phyloP scores from a whole-genome alignment of 108 stramenopile genomes.

The Fragilariopsis cylindrus region DNA sequence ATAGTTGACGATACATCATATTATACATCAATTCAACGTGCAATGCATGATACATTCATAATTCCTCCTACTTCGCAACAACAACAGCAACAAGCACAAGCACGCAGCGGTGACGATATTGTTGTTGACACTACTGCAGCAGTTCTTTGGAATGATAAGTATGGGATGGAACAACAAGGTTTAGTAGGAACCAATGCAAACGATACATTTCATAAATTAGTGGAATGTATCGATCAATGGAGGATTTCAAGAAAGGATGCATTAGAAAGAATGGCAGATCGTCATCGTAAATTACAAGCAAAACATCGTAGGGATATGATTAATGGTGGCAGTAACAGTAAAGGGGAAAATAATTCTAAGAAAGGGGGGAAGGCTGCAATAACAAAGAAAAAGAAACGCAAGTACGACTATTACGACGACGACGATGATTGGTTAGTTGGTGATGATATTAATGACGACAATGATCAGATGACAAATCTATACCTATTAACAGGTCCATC shows the following conservation, averaged over 20 bases:
- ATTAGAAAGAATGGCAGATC: conserved; percentile 42
- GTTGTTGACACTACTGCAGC: neutral
- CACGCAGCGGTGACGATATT: neutral
- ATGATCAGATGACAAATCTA: conserved; percentile 40
- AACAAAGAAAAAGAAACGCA: conserved; percentile 25
- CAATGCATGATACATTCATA: conserved; percentile 4
- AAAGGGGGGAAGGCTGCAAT: conserved; percentile 11
- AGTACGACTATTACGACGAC: conserved; percentile 36
- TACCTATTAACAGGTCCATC: conserved; percentile 68
- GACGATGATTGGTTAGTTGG: conserved; percentile 41
- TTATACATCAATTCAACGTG: conserved; percentile 1
- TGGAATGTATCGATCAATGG: conserved; percentile 63
- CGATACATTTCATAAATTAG: conserved; percentile 30
- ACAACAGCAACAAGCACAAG: neutral
- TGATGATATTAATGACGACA: conserved; percentile 20
- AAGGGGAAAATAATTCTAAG: neutral
- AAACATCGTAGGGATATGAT: conserved; percentile 5
- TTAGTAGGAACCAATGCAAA: conserved; percentile 34
- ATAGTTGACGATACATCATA: neutral
- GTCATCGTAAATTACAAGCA: conserved; percentile 26
- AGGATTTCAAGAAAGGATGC: conserved; percentile 55
- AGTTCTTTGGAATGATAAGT: conserved; percentile 48
- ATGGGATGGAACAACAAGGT: conserved; percentile 34
- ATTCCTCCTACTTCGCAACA: neutral
- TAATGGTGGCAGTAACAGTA: neutral